Percentiles rank a stretch among this genome's conserved stretches.
Evolutionary conservation across 805 yeast species (phyloP).

Genomic region (Grigorovia jiainica): DNA sequence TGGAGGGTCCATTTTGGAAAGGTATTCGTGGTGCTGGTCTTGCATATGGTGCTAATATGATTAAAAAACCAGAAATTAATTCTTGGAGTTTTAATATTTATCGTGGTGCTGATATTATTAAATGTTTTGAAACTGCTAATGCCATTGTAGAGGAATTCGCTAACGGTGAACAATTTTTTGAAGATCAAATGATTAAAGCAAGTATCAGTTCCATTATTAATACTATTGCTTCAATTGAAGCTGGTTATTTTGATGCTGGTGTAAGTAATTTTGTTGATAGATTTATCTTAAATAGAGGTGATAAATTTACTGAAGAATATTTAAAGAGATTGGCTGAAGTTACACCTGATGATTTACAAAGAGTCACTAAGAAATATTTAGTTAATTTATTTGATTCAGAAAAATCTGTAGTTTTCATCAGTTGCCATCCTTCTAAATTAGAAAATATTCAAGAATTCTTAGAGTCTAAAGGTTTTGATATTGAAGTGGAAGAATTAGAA

Average conservation of each 20-base stretch:
- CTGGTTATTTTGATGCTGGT: conserved; percentile 59
- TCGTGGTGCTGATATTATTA: conserved; percentile 74
- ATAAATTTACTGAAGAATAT: conserved; percentile 46
- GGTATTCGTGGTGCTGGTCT: conserved; percentile 91
- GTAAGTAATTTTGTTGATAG: conserved; percentile 55
- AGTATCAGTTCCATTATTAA: conserved; percentile 71
- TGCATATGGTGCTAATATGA: conserved; percentile 77
- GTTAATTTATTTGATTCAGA: conserved; percentile 52
- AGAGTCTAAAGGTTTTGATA: conserved; percentile 46
- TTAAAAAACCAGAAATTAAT: conserved; percentile 55
- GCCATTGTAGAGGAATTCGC: conserved; percentile 54
- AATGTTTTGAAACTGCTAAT: conserved; percentile 52
- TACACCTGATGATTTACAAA: conserved; percentile 33
- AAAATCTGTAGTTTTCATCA: conserved; percentile 52
- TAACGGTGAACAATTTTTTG: conserved; percentile 44
- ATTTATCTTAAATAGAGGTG: conserved; percentile 61
- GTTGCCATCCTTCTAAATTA: conserved; percentile 61
- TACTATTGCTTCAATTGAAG: conserved; percentile 55
- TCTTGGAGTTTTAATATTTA: conserved; percentile 57
- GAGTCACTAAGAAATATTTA: conserved; percentile 47
- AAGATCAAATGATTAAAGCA: conserved; percentile 52
- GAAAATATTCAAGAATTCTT: conserved; percentile 41
- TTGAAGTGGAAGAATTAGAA: conserved; percentile 45
- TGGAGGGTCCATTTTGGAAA: conserved; percentile 96
- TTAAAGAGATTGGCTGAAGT: conserved; percentile 45